These are phyloP conservation scores for Collybia sp. DNA, from an alignment of 768 basidiomycete species.

Conservation along the genomic window DNA sequence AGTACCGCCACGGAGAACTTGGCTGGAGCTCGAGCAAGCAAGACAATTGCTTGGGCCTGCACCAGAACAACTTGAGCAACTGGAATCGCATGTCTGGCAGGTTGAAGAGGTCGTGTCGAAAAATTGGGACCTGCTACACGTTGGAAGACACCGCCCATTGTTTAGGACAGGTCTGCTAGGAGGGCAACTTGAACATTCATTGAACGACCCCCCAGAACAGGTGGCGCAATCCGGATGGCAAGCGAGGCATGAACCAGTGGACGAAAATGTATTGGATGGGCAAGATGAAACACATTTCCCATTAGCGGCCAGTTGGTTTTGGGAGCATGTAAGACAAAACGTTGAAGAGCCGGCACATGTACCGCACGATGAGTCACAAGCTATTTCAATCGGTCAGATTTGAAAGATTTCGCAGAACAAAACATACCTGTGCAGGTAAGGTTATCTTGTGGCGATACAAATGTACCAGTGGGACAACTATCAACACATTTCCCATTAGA, in stretches of 20 bases:
- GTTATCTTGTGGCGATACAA: slow-evolving; percentile 68
- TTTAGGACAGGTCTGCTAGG: slow-evolving; percentile 64
- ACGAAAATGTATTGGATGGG: slow-evolving; percentile 63
- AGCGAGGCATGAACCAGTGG: slow-evolving; percentile 57
- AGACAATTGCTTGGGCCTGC: slow-evolving; percentile 50
- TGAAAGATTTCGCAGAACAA: background rate
- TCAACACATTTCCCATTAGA: slow-evolving; percentile 65
- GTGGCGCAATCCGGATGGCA: slow-evolving; percentile 84
- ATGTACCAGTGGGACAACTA: slow-evolving; percentile 70
- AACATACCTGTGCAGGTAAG: slow-evolving; percentile 68
- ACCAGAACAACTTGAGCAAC: slow-evolving; percentile 60
- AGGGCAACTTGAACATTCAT: slow-evolving; percentile 72
- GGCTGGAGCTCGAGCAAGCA: slow-evolving; percentile 44
- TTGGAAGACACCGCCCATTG: slow-evolving; percentile 72
- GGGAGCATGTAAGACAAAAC: slow-evolving; percentile 71
- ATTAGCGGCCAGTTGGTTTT: slow-evolving; percentile 58
- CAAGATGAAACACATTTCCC: slow-evolving; percentile 74
- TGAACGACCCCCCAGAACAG: slow-evolving; percentile 69
- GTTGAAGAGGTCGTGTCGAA: slow-evolving; percentile 58
- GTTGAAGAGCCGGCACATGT: slow-evolving; percentile 64
- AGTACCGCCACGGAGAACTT: slow-evolving; percentile 38
- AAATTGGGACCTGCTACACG: slow-evolving; percentile 65
- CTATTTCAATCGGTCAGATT: slow-evolving; percentile 15
- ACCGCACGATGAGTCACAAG: slow-evolving; percentile 52
- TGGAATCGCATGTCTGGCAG: slow-evolving; percentile 66